These are phyloP conservation scores for Candida vartiovaarae DNA, from an alignment of 805 yeast species.

Conservation along the genomic window DNA sequence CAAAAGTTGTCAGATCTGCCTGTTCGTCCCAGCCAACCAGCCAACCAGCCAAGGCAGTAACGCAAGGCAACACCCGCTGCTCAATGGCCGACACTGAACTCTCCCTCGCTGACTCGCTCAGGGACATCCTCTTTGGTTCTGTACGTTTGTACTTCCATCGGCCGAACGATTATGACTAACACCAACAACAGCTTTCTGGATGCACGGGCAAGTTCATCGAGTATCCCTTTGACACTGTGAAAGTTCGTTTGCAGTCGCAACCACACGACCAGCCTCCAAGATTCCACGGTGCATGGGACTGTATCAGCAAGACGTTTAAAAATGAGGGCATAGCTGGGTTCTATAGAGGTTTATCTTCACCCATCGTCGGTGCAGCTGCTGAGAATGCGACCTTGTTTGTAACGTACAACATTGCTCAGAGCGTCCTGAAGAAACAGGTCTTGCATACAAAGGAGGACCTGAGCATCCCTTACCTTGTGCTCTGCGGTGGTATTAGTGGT, in stretches of 20 bases:
- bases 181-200: constrained; percentile 44
- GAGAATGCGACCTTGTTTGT: constrained; percentile 80
- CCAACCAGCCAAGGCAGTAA: no score
- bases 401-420: constrained; percentile 46
- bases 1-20: no score
- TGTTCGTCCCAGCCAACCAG: no score
- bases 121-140: constrained; percentile 32
- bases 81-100: constrained; percentile 6
- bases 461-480: constrained; percentile 38
- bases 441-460: constrained; percentile 18
- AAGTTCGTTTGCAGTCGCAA: constrained; percentile 80
- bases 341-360: constrained; percentile 75
- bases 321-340: constrained; percentile 77
- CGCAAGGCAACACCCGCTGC: no score
- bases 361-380: constrained; percentile 82
- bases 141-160: constrained; percentile 11
- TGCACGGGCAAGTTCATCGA: constrained; percentile 79
- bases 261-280: constrained; percentile 41
- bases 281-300: constrained; percentile 55
- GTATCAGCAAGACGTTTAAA: constrained; percentile 52
- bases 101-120: constrained; percentile 21
- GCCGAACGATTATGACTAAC: not conserved
- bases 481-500: constrained; percentile 81
- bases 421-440: constrained; percentile 25
- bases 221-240: constrained; percentile 89